Evolutionary conservation across 371 early-diverging fungal genomes (phyloP).

Genomic region (Mucor piriformis): DNA sequence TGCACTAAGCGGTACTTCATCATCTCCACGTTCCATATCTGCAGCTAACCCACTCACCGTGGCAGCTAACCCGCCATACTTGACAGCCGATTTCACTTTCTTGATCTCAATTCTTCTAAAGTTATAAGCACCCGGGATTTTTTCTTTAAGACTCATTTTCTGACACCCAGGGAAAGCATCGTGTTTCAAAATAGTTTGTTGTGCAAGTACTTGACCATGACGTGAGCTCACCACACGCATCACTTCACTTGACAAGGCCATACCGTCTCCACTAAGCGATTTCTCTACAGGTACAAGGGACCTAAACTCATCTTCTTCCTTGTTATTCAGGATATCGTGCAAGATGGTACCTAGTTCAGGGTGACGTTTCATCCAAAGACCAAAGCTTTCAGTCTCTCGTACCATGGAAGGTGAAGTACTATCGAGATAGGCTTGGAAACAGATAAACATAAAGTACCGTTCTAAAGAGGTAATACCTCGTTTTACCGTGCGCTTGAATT

Average conservation of each 20-base stretch:
- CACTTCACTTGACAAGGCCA: slow-evolving; percentile 69
- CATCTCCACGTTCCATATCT: slow-evolving; percentile 38
- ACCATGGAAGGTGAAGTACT: slow-evolving; percentile 42
- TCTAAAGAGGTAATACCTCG: slow-evolving; percentile 50
- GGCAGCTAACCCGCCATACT: slow-evolving; percentile 53
- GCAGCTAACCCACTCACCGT: slow-evolving; percentile 48
- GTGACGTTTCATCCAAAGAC: slow-evolving; percentile 62
- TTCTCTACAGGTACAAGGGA: slow-evolving; percentile 62
- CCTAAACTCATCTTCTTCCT: slow-evolving; percentile 30
- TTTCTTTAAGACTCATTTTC: slow-evolving; percentile 65
- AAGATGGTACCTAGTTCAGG: slow-evolving; percentile 63
- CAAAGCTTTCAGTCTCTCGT: slow-evolving; percentile 57
- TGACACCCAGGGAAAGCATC: slow-evolving; percentile 78
- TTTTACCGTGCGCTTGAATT: slow-evolving; percentile 39
- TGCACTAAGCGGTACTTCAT: slow-evolving; percentile 14
- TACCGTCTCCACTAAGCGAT: slow-evolving; percentile 64
- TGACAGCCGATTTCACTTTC: slow-evolving; percentile 46
- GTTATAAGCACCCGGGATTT: slow-evolving; percentile 72
- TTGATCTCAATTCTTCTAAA: slow-evolving; percentile 59
- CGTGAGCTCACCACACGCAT: slow-evolving; percentile 60
- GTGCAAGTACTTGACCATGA: slow-evolving; percentile 66
- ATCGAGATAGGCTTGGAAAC: slow-evolving; percentile 63
- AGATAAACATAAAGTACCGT: slow-evolving; percentile 68
- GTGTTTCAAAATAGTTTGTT: slow-evolving; percentile 69
- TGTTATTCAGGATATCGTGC: slow-evolving; percentile 43